Evolutionary conservation across 495 filamentous ascomycete species (phyloP).

Genomic region (Tetracladium marchalianum): DNA sequence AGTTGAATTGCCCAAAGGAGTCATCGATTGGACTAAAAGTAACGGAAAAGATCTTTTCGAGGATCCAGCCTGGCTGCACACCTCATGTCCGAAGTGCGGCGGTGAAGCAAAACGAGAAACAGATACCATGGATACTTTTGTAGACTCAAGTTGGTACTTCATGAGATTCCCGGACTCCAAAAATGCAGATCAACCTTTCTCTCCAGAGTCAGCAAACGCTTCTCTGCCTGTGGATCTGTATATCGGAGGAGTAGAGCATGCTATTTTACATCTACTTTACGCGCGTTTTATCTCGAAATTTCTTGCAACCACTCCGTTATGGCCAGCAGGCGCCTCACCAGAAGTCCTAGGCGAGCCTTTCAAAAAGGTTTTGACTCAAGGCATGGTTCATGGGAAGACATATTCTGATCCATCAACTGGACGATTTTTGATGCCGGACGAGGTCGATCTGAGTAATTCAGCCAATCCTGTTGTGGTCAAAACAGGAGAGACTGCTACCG

Average conservation of each 20-base stretch:
- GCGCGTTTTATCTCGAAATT: constrained; percentile 88
- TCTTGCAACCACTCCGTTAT: constrained; percentile 45
- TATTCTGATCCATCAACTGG: constrained; percentile 66
- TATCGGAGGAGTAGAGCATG: constrained; percentile 82
- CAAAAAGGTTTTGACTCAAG: constrained; percentile 70
- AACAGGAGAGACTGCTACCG: constrained; percentile 42
- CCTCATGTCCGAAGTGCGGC: constrained; percentile 62
- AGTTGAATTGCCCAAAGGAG: constrained; percentile 61
- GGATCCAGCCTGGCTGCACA: constrained; percentile 63
- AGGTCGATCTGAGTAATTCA: constrained; percentile 54
- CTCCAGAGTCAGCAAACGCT: constrained; percentile 38
- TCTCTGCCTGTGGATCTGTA: constrained; percentile 72
- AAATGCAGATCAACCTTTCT: constrained; percentile 52
- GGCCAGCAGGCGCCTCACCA: constrained; percentile 31
- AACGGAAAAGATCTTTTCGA: constrained; percentile 69
- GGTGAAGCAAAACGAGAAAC: constrained; percentile 69
- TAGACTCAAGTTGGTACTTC: constrained; percentile 90
- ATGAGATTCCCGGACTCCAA: constrained; percentile 65
- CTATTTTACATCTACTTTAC: constrained; percentile 86
- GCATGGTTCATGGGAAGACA: constrained; percentile 88
- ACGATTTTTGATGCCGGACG: constrained; percentile 66
- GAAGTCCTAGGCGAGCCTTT: constrained; percentile 56
- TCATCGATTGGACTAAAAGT: constrained; percentile 54
- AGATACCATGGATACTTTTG: constrained; percentile 94
- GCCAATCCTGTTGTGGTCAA: constrained; percentile 48